Conservation (phyloP, 805 yeast genomes). For the Yamadazyma scolyti region DNA sequence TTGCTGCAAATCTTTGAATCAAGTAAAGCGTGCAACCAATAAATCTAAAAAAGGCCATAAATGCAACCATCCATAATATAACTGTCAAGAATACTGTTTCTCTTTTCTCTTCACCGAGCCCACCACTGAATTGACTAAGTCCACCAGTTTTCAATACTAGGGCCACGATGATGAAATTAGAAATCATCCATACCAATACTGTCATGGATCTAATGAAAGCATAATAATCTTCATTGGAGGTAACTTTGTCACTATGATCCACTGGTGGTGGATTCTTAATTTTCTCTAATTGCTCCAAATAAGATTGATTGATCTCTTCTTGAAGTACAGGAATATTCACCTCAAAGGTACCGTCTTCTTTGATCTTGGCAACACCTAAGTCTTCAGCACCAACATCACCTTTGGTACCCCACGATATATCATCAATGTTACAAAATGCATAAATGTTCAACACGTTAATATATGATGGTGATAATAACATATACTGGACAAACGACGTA, state of each 20-base stretch:
- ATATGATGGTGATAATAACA: slow-evolving; percentile 50
- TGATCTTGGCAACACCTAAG: slow-evolving; percentile 51
- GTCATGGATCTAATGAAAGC: slow-evolving; percentile 45
- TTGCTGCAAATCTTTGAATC: slow-evolving; percentile 27
- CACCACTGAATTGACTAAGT: slow-evolving; percentile 36
- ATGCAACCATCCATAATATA: slow-evolving; percentile 59
- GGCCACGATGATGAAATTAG: slow-evolving; percentile 40
- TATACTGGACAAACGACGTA: slow-evolving; percentile 50
- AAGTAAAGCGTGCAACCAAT: slow-evolving; percentile 52
- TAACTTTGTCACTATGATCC: slow-evolving; percentile 18
- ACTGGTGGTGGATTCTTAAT: slow-evolving; percentile 44
- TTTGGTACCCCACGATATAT: slow-evolving; percentile 74
- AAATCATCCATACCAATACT: slow-evolving; percentile 43
- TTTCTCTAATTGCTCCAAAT: slow-evolving; percentile 48
- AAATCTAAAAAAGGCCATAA: slow-evolving; percentile 55
- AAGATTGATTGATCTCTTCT: slow-evolving; percentile 52
- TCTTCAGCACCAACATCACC: slow-evolving; percentile 59
- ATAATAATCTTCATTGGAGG: slow-evolving; percentile 42
- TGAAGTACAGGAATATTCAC: slow-evolving; percentile 49
- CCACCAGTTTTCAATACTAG: slow-evolving; percentile 44
- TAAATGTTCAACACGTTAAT: slow-evolving; percentile 58
- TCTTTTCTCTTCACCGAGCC: slow-evolving; percentile 28
- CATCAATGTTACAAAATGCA: slow-evolving; percentile 70
- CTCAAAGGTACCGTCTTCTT: slow-evolving; percentile 54
- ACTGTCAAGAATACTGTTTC: slow-evolving; percentile 46